Conservation (phyloP, 495 filamentous ascomycete species). For the Aspergillus campestris region DNA sequence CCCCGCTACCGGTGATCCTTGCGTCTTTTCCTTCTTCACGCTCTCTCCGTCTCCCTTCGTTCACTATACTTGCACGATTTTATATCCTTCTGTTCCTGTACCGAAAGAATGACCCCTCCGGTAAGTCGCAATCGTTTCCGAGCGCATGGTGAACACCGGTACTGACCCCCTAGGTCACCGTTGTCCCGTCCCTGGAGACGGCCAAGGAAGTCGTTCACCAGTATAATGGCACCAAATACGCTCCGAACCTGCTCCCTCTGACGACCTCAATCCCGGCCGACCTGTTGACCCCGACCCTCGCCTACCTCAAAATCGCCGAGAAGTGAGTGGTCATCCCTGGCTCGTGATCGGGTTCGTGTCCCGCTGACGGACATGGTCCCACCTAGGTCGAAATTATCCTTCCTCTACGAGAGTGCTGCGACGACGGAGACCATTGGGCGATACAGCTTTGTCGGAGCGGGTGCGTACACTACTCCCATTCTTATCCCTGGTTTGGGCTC, state of each 20-base stretch:
- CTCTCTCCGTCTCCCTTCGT: background rate
- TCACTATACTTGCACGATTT: no score
- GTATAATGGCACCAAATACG: constrained; percentile 39
- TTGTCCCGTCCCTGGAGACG: constrained; percentile 35
- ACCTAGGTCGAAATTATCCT: constrained; percentile 44
- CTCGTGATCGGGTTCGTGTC: no score
- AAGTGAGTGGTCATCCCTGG: constrained; percentile 44
- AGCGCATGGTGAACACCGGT: background rate
- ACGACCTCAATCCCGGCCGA: constrained; percentile 84
- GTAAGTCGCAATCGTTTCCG: constrained; percentile 14
- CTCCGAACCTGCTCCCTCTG: constrained; percentile 78
- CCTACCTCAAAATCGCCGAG: constrained; percentile 80
- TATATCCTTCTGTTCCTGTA: background rate
- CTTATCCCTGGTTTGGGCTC: constrained; percentile 3
- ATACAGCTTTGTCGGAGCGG: constrained; percentile 90
- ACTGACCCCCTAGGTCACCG: constrained; percentile 22
- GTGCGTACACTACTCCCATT: constrained; percentile 29
- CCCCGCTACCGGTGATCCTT: background rate
- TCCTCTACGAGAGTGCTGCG: constrained; percentile 90
- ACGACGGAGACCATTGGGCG: constrained; percentile 84
- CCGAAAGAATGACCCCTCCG: constrained; percentile 25
- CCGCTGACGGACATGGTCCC: constrained; percentile 7
- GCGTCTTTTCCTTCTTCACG: background rate
- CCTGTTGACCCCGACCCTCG: constrained; percentile 80
- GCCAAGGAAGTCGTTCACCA: constrained; percentile 44